Conservation (phyloP, 139 green algal genomes). For the Coelastrella sp. region DNA sequence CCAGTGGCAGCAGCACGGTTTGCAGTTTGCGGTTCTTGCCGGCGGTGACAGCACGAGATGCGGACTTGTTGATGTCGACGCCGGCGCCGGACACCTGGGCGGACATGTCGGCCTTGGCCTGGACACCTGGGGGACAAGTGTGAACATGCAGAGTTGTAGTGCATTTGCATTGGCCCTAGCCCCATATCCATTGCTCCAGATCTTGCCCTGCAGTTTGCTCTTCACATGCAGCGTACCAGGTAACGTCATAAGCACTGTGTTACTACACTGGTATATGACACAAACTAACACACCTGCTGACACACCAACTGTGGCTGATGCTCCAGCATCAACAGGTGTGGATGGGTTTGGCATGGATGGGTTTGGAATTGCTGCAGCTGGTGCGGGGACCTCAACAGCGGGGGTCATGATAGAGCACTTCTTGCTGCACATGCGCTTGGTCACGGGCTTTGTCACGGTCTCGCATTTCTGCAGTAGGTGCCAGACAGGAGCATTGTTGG, state of each 20-base stretch:
- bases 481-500: background rate
- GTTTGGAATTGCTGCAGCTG: background rate
- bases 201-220: too few species aligned
- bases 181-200: too few species aligned
- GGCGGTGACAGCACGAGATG: background rate
- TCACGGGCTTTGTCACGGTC: slow-evolving; percentile 7
- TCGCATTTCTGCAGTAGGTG: background rate
- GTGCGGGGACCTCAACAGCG: background rate
- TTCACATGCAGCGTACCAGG: too few species aligned
- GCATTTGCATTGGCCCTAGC: background rate
- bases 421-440: slow-evolving; percentile 16
- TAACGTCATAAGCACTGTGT: background rate
- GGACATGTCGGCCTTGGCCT: background rate
- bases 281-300: background rate
- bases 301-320: background rate
- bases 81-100: background rate
- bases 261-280: background rate
- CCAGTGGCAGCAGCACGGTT: slow-evolving; percentile 3
- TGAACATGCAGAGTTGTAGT: background rate
- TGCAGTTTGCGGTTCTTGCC: slow-evolving; percentile 12
- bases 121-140: background rate
- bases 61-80: background rate
- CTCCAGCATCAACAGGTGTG: background rate
- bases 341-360: background rate
- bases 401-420: slow-evolving; percentile 2